A percentile compares a stretch with the other conserved stretches of the same genome.
phyloP scores from a whole-genome alignment of 139 green algal genomes.

The Trebouxia sp. region DNA sequence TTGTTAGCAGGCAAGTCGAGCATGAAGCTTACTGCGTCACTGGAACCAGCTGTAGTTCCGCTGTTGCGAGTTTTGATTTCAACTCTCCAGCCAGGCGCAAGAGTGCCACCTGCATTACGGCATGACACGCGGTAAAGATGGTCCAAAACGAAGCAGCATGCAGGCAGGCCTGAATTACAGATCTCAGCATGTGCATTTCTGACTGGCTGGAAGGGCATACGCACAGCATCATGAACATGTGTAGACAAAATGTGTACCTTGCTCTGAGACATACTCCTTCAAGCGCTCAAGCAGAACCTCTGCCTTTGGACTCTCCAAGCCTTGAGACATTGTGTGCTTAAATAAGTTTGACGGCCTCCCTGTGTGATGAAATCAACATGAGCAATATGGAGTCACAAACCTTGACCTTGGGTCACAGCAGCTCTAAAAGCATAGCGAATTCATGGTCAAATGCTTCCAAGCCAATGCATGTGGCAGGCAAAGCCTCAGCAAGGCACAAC shows the following conservation, averaged over 20 bases:
- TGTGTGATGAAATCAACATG: too few species aligned
- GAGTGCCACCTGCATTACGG: slow-evolving; percentile 32
- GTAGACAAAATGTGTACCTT: slow-evolving; percentile 25
- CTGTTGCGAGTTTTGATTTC: slow-evolving; percentile 54
- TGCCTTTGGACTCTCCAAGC: neutral
- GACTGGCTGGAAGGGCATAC: neutral
- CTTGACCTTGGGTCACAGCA: too few species aligned
- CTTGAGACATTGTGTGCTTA: too few species aligned
- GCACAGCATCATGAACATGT: neutral
- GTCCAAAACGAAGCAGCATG: neutral
- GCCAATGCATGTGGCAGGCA: too few species aligned
- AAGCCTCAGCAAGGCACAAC: too few species aligned
- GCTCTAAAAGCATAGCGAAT: too few species aligned
- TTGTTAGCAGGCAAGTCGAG: too few species aligned
- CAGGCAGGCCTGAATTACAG: too few species aligned
- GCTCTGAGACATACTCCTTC: slow-evolving; percentile 14
- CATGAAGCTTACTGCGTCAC: slow-evolving; percentile 49
- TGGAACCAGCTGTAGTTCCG: slow-evolving; percentile 51
- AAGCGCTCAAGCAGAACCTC: slow-evolving; percentile 21
- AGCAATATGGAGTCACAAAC: too few species aligned
- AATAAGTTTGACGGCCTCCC: too few species aligned
- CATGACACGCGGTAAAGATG: neutral
- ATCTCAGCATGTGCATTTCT: neutral
- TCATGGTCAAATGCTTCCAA: too few species aligned
- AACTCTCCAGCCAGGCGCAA: slow-evolving; percentile 54